Conservation (phyloP, 306 rosid species). For the Glycyrrhiza uralensis region DNA sequence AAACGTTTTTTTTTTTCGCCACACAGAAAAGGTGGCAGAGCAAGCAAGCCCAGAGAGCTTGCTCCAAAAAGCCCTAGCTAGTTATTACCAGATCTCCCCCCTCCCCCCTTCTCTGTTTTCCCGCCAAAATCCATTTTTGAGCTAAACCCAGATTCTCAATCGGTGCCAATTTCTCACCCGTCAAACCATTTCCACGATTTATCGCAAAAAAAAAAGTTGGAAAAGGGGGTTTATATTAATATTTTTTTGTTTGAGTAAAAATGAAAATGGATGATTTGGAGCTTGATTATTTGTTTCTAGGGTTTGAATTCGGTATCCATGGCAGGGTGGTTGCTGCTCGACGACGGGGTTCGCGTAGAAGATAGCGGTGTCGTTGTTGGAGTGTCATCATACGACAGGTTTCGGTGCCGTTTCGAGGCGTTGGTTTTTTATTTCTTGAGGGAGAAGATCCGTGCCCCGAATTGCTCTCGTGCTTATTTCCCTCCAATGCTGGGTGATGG, state of each 20-base stretch:
- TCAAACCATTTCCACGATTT: background rate
- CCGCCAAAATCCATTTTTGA: slow-evolving; percentile 48
- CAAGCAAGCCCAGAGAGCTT: background rate
- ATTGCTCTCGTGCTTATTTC: slow-evolving; percentile 16
- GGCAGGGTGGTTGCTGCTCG: slow-evolving; percentile 50
- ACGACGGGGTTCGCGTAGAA: slow-evolving; percentile 20
- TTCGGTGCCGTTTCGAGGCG: slow-evolving; percentile 40
- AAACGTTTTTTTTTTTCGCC: background rate
- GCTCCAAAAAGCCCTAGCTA: slow-evolving; percentile 24
- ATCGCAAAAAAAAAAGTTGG: background rate
- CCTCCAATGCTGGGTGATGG: slow-evolving; percentile 59
- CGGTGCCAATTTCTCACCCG: background rate
- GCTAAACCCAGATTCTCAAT: slow-evolving; percentile 34
- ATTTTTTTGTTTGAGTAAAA: background rate
- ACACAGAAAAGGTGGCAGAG: background rate
- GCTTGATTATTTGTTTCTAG: slow-evolving; percentile 32
- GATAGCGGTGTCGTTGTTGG: background rate
- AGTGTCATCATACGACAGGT: slow-evolving; percentile 1
- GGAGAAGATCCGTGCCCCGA: slow-evolving; percentile 32
- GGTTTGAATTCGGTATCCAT: slow-evolving; percentile 47
- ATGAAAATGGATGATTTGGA: background rate
- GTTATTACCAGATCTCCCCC: background rate
- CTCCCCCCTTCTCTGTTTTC: slow-evolving; percentile 31
- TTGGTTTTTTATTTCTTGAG: slow-evolving; percentile 23
- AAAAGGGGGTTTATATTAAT: background rate